Conservation (phyloP, 139 green algal species). For the Coccomyxa sp. region DNA sequence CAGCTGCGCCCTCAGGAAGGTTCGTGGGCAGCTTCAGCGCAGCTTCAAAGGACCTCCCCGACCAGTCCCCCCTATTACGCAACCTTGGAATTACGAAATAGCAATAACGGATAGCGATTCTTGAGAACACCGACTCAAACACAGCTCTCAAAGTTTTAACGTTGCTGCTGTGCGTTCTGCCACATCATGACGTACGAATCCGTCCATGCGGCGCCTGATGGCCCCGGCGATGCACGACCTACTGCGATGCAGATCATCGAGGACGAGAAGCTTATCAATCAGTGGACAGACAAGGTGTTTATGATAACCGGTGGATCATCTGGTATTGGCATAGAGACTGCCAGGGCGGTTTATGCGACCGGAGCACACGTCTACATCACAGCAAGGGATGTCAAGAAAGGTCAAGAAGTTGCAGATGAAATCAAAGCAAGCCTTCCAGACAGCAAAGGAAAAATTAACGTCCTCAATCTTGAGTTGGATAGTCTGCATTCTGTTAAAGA, state of each 20-base stretch:
- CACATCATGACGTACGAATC: not conserved
- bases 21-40: too few species aligned
- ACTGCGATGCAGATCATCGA: slow-evolving; percentile 17
- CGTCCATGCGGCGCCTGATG: not conserved
- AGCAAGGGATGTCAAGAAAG: slow-evolving; percentile 12
- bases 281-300: slow-evolving; percentile 7
- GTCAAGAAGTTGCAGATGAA: slow-evolving; percentile 6
- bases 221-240: slow-evolving; percentile 11
- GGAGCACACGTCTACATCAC: slow-evolving; percentile 17
- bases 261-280: slow-evolving; percentile 10
- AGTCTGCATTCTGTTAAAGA: slow-evolving; percentile 23
- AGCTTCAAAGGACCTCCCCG: too few species aligned
- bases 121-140: too few species aligned
- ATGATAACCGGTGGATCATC: slow-evolving; percentile 18
- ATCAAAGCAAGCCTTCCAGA: not conserved
- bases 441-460: not conserved
- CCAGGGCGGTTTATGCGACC: slow-evolving; percentile 14
- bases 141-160: too few species aligned
- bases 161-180: too few species aligned
- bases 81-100: too few species aligned
- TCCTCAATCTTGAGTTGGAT: slow-evolving; percentile 21
- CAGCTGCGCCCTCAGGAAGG: too few species aligned
- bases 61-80: too few species aligned
- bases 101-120: too few species aligned
- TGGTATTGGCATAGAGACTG: slow-evolving; percentile 20